phyloP scores from a whole-genome alignment of 1,284 basidiomycete genomes.

The Leccinum discolor region DNA sequence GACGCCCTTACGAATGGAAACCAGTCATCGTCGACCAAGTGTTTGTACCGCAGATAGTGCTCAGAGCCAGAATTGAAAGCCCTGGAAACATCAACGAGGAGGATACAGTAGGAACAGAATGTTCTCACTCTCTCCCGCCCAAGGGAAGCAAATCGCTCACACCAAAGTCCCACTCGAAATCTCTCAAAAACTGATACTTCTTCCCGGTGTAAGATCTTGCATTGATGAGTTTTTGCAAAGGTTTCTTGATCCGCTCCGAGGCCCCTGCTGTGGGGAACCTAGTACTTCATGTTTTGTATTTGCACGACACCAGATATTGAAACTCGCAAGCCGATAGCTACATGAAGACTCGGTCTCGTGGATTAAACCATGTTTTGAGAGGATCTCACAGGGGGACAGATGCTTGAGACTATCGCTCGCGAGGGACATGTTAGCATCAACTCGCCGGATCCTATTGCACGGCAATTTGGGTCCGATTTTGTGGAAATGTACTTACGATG shows the following conservation, averaged over 20 bases:
- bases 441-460: too few relatives aligned
- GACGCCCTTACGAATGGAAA: slow-evolving; percentile 72
- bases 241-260: slow-evolving; percentile 43
- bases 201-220: slow-evolving; percentile 46
- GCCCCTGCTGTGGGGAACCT: slow-evolving; percentile 72
- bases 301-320: too few relatives aligned
- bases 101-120: too few relatives aligned
- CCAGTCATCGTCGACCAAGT: slow-evolving; percentile 44
- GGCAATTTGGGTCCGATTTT: too few relatives aligned
- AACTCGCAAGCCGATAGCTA: too few relatives aligned
- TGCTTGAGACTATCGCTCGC: too few relatives aligned
- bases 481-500: too few relatives aligned
- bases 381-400: too few relatives aligned
- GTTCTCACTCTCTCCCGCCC: slow-evolving; percentile 69
- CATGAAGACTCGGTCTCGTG: too few relatives aligned
- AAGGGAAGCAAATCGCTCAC: slow-evolving; percentile 63
- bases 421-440: too few relatives aligned
- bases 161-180: slow-evolving; percentile 66
- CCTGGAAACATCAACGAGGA: slow-evolving; percentile 32
- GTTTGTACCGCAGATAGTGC: slow-evolving; percentile 52
- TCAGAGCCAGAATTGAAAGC: slow-evolving; percentile 50
- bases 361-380: too few relatives aligned
- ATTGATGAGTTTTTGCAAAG: slow-evolving; percentile 53
- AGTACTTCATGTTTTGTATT: slow-evolving; percentile 38
- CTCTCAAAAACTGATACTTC: slow-evolving; percentile 59